Conservation (phyloP, 2,329 filamentous ascomycete genomes). For the Dichotomopilus funicola region DNA sequence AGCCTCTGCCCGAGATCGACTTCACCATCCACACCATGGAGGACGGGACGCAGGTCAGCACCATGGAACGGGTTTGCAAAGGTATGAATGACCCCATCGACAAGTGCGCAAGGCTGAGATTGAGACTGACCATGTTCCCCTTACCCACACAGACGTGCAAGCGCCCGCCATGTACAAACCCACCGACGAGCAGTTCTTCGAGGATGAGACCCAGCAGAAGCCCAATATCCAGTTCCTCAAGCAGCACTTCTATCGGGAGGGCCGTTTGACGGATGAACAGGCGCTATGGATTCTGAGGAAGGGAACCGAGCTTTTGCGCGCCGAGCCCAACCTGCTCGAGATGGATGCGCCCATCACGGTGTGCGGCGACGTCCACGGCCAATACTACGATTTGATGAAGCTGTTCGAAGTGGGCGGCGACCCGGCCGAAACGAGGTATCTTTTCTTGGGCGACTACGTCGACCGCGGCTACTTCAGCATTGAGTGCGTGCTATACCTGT, state of each 20-base stretch:
- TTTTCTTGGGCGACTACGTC: constrained; percentile 97
- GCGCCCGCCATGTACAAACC: constrained; percentile 90
- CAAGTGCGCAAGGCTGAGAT: background rate
- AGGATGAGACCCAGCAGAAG: constrained; percentile 76
- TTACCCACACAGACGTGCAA: constrained; percentile 68
- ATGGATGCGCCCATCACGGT: constrained; percentile 99
- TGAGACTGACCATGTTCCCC: constrained; percentile 1
- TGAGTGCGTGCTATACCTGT: constrained; percentile 96
- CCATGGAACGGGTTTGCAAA: constrained; percentile 94
- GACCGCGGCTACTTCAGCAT: constrained; percentile 99
- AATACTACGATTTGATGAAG: constrained; percentile 99
- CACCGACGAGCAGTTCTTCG: constrained; percentile 90
- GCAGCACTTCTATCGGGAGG: constrained; percentile 97
- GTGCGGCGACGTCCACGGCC: constrained; percentile 95
- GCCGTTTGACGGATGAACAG: constrained; percentile 93
- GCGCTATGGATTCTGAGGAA: constrained; percentile 89
- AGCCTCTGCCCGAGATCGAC: constrained; percentile 93
- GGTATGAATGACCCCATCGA: constrained; percentile 49
- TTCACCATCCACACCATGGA: constrained; percentile 99
- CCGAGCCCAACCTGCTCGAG: constrained; percentile 92
- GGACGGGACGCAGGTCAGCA: constrained; percentile 92
- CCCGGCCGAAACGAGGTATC: constrained; percentile 89
- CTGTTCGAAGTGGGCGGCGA: constrained; percentile 97
- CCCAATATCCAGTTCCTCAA: constrained; percentile 92
- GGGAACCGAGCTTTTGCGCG: constrained; percentile 78